Percentiles rank a stretch among this genome's conserved stretches.
Evolutionary conservation across 805 yeast genomes (phyloP).

Genomic region (Barnettozyma siamensis): DNA sequence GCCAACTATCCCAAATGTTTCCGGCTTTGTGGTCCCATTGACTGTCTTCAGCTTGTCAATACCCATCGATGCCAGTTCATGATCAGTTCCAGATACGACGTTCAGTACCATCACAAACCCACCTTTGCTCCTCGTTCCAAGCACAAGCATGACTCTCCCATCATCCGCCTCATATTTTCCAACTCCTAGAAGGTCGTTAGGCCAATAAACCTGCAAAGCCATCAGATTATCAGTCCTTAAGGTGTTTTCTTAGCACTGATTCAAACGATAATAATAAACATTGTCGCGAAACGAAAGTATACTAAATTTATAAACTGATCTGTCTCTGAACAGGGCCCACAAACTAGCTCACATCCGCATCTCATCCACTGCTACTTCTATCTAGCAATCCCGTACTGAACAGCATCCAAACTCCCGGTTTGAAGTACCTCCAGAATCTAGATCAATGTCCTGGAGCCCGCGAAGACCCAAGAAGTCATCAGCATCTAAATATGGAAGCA

Average conservation of each 20-base stretch:
- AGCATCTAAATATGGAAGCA: constrained; percentile 4
- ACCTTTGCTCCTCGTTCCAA: constrained; percentile 8
- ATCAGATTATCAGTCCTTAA: neutral
- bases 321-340: no score
- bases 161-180: constrained; percentile 8
- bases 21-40: neutral
- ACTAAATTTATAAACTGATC: no score
- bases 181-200: constrained; percentile 23
- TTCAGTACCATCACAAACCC: constrained; percentile 4
- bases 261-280: no score
- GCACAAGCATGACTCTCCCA: constrained; percentile 5
- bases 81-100: neutral
- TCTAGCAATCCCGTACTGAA: no score
- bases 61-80: neutral
- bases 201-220: constrained; percentile 28
- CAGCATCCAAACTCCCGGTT: no score
- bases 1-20: constrained; percentile 1
- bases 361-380: no score
- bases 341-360: no score
- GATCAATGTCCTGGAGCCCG: neutral
- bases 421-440: no score
- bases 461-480: neutral
- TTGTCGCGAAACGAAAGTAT: neutral
- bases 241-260: no score
- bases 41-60: neutral